A percentile compares a stretch with the other conserved stretches of the same genome.
These are phyloP conservation scores for Cinchona pubescens DNA, from an alignment of 257 asterid genomes.

Conservation along the genomic window DNA sequence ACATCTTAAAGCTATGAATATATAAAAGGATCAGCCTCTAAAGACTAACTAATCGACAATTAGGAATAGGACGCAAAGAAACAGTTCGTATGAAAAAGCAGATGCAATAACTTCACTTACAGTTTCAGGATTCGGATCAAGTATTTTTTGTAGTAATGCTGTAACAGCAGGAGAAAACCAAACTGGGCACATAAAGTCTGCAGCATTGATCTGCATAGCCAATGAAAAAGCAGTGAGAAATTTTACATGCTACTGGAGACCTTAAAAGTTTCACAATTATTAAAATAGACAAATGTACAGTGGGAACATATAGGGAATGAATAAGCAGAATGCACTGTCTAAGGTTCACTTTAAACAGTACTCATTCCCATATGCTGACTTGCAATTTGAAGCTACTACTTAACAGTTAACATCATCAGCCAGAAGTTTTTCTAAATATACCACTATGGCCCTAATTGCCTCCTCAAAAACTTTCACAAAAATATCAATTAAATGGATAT, in stretches of 20 bases:
- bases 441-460: neutral
- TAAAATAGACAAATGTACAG: neutral
- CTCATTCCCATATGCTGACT: no score
- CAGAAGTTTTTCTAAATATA: neutral
- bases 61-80: neutral
- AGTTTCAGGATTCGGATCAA: slow-evolving; percentile 78
- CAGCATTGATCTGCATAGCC: slow-evolving; percentile 66
- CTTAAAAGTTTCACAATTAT: neutral
- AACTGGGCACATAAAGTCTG: slow-evolving; percentile 76
- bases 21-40: neutral
- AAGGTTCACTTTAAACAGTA: neutral
- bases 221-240: slow-evolving; percentile 22
- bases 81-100: neutral
- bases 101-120: slow-evolving; percentile 42
- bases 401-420: neutral
- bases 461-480: neutral
- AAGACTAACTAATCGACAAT: neutral
- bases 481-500: neutral
- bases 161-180: slow-evolving; percentile 82
- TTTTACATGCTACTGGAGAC: neutral
- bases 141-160: slow-evolving; percentile 65
- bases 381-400: neutral
- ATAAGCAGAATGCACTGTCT: neutral
- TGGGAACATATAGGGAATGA: neutral
- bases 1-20: neutral